These are phyloP conservation scores for Coffea eugenioides DNA, from an alignment of 257 asterid species.

Conservation along the genomic window DNA sequence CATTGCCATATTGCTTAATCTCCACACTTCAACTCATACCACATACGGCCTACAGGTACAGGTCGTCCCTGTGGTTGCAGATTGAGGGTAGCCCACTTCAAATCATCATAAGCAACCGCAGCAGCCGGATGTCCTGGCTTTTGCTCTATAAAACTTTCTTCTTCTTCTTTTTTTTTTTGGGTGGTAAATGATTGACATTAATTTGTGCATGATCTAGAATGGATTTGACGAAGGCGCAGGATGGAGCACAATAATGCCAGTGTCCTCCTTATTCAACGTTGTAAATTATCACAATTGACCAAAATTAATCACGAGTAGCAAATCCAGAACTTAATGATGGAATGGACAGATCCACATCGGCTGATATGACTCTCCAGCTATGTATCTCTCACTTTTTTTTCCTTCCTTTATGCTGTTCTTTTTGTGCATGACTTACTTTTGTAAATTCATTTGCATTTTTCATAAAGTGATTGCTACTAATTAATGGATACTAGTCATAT, in stretches of 20 bases:
- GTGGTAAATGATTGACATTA: background rate
- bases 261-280: background rate
- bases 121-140: constrained; percentile 12
- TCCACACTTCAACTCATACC: no score
- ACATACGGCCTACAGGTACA: no score
- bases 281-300: constrained; percentile 18
- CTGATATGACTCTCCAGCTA: constrained; percentile 18
- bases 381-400: background rate
- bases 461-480: background rate
- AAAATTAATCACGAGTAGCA: constrained; percentile 4
- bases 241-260: constrained; percentile 9
- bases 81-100: background rate
- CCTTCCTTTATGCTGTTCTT: background rate
- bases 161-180: background rate
- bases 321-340: background rate
- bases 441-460: background rate
- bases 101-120: background rate
- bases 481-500: no score
- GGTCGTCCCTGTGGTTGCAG: background rate
- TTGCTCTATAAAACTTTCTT: background rate
- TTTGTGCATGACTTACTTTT: constrained; percentile 14
- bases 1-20: no score
- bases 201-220: background rate
- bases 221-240: background rate
- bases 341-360: background rate